Base-by-base conservation (phyloP, 805 yeast species). In the Groenewaldozyma salmanticensis region DNA sequence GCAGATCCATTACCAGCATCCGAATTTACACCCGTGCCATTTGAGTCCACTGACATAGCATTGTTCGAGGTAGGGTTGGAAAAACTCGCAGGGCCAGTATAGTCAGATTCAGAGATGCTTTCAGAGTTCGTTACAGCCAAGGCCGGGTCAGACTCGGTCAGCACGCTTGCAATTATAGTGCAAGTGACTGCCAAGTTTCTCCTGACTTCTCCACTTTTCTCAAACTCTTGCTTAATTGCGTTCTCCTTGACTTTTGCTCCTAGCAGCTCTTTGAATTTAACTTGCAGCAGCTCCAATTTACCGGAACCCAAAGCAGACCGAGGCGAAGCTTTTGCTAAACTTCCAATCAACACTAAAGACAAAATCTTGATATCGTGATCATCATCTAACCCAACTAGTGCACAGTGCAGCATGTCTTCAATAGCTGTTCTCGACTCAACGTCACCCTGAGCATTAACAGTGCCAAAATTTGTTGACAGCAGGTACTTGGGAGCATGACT, bases 211-310 rank as follows among this genome's bases (percentile, higher is more conserved):
- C 71, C 69, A 40, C 67, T 68, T 43, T 68, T 71, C 51, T 79
- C 86, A 19, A 72, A 58, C 43, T 78, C 85, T 54, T 79, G 84
- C 40, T 78, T 72, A n/a, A 78, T 75, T 5, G 85, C 80, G 40
- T 70, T 76, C 20, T 72, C 77, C 45, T 74, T 69, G 40, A 76
- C 59, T 45, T 72, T 76, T 40, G 68, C 68, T 32, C 64, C 65
- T 40, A 74, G 50, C 20, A 70, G 62, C 37, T 66, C 68, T 7
- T 57, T 60, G 38, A 68, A 62, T n/a, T 69, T 59, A 3, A 57
- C 60, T 20, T 60, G 59, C 31, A 68, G 40, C 6, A 35, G 42
- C 9, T 50, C 52, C 11, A 53, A 37, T 3, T 42, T 45, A 17
- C 49, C 45, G 11, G 38, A 37, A 2, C 42, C 42, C 2, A 47